Evolutionary conservation across 208 protist species (phyloP).

Genomic region (Acanthamoeba quina): DNA sequence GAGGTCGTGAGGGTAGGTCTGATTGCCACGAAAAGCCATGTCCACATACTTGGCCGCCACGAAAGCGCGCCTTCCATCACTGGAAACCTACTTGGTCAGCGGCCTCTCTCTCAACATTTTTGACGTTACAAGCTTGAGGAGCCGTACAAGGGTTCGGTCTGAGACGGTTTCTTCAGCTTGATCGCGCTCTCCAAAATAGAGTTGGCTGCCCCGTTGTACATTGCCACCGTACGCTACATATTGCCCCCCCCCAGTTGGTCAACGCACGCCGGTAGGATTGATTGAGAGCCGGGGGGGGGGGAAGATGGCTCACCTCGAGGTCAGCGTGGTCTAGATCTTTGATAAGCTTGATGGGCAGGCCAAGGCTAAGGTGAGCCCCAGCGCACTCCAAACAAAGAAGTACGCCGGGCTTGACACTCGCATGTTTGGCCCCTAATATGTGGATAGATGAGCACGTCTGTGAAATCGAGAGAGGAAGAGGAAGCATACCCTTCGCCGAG

Average conservation of each 20-base stretch:
- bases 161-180: background rate
- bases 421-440: constrained; percentile 81
- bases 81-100: background rate
- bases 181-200: background rate
- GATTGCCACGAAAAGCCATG: background rate
- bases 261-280: too few relatives aligned
- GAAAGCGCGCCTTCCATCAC: background rate
- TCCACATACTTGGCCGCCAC: constrained; percentile 2
- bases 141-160: background rate
- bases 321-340: constrained; percentile 28
- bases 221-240: background rate
- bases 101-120: too few relatives aligned
- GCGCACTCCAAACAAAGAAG: constrained; percentile 89
- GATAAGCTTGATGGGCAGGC: constrained; percentile 61
- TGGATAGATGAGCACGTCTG: background rate
- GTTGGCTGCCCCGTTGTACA: constrained; percentile 33
- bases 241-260: too few relatives aligned
- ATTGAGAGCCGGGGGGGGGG: too few relatives aligned
- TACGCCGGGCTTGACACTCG: constrained; percentile 86
- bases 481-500: background rate
- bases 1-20: background rate
- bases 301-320: background rate
- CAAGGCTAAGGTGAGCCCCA: constrained; percentile 85
- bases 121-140: too few relatives aligned
- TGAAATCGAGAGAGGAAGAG: background rate